Evolutionary conservation across 2,329 filamentous ascomycete species (phyloP), one percentile per base, ranked within the genome.

Genomic region (Emergomyces pasteurianus): DNA sequence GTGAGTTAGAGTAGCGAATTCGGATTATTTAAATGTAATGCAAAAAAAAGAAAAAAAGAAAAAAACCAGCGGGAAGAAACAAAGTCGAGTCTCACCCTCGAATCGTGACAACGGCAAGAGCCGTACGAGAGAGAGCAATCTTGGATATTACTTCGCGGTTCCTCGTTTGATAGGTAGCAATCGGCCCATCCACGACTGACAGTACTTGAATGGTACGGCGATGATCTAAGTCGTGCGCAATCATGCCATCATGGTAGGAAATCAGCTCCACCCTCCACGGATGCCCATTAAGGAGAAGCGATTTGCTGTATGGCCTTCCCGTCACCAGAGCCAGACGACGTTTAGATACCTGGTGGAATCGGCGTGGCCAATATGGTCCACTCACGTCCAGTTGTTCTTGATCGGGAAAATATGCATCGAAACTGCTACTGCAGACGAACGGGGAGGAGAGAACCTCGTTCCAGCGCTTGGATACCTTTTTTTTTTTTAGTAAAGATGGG

Each of bases 381-480:
- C 49, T 40, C 18, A 54, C 42, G 38, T 43, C 53, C 18, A 53
- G 40, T 26, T 28, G 57, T 12, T 28, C n/a, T n/a, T n/a, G n/a
- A 8, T 36, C 38, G 9, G 52, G 47, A 36, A 40, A 47, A 40
- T 67, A 67, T 53, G 60, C 61, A 9, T 57, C 63, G 38, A 68
- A 61, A 21, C 66, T 60, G 38, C 62, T 50, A 38, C 59, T 53
- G 49, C 67, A 68, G 36, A 69, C 62, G 2, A 58, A 21, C 8
- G 63, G 58, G 0, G 69, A 71, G n/a, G 70, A 71, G 14, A 74
- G 62, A 16, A 73, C 26, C 28, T 62, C 54, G 14, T 65, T 60
- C 73, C 73, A 75, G 60, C 63, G 64, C 63, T 62, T 70, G 14
- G 72, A 74, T 55, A 75, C 72, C 72, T 74, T 46, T 16, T 31